These are phyloP conservation scores for Tolypocladium cylindrosporum DNA, from an alignment of 2,329 filamentous ascomycete species.

Conservation along the genomic window DNA sequence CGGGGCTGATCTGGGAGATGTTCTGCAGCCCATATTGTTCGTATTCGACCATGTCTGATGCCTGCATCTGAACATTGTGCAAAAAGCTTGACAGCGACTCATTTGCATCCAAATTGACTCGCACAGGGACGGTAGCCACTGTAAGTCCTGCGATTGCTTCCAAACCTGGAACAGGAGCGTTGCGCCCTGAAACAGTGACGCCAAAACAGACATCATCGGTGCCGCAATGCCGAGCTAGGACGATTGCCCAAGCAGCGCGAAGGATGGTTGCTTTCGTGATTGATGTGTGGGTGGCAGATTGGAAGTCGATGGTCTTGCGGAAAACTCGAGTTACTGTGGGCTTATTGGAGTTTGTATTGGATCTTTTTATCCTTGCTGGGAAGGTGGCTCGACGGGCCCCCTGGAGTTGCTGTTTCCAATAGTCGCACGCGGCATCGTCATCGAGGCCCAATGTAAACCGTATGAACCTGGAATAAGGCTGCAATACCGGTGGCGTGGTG, in stretches of 20 bases:
- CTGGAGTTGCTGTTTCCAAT: slow-evolving; percentile 2
- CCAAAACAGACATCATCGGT: slow-evolving; percentile 15
- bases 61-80: slow-evolving; percentile 2
- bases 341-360: too few relatives aligned
- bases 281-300: neutral
- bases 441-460: slow-evolving; percentile 1
- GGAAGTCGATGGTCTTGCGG: neutral
- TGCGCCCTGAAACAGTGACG: slow-evolving; percentile 16
- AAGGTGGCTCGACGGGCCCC: neutral
- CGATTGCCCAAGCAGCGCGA: slow-evolving; percentile 15
- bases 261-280: slow-evolving; percentile 11
- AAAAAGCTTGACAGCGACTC: slow-evolving; percentile 8
- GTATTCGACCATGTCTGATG: slow-evolving; percentile 2
- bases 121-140: slow-evolving; percentile 19
- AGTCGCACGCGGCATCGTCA: neutral
- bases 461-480: slow-evolving; percentile 6
- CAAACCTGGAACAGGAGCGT: slow-evolving; percentile 14
- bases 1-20: slow-evolving; percentile 7
- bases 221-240: slow-evolving; percentile 10
- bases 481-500: neutral
- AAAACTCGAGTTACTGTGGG: too few relatives aligned
- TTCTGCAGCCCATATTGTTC: slow-evolving; percentile 12
- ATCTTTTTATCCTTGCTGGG: neutral
- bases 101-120: slow-evolving; percentile 6
- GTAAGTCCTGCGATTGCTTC: slow-evolving; percentile 17